Base-by-base conservation (phyloP, 2,329 filamentous ascomycete species). In the Rhynchosporium graminicola region DNA sequence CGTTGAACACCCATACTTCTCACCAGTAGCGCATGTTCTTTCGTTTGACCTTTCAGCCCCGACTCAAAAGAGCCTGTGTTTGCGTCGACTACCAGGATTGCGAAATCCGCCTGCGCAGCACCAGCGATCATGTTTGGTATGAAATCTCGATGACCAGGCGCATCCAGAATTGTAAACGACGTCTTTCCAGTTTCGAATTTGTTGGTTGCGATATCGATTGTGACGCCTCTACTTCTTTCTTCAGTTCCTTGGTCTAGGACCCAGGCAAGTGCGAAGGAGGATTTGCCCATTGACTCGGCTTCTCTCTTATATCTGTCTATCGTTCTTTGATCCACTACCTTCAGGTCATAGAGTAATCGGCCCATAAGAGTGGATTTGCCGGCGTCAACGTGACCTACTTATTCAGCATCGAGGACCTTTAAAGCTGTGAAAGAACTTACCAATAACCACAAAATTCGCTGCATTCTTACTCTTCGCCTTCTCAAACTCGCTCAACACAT, bases 71-170 rank as follows among this genome's bases (percentile, higher is more conserved):
- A 93, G 40, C 94, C 95, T 0, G 86, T 91, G 62, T 90, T 89
- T 4, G 94, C 90, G 74, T 99, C 95, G 64, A 99, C 91, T 26
- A 99, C 95, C 3, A 99, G 80, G 0, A 99, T 89, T 0, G 93
- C 95, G 76, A 98, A 95, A 74, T 99, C 95, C 9, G 95, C 96
- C 76, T 97, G 94, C 63, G 91, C 95, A 3, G 94, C 92, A 13
- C 95, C 95, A 2, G 94, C 94, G 74, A 99, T 97, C 95, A 99
- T 99, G 75, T 97, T 99, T 0, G 95, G 95, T 26, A 99, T 92
- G 73, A 98, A 99, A 74, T 99, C 95, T 64, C 88, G 85, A 76
- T 99, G 95, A 0, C 95, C 95, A 0, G 95, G 95, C 0, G 95
- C 94, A 74, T 99, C 95, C 4, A 99, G 82, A 51, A 99, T 97